Conservation (phyloP, 306 rosid genomes). For the Fagus crenata region DNA sequence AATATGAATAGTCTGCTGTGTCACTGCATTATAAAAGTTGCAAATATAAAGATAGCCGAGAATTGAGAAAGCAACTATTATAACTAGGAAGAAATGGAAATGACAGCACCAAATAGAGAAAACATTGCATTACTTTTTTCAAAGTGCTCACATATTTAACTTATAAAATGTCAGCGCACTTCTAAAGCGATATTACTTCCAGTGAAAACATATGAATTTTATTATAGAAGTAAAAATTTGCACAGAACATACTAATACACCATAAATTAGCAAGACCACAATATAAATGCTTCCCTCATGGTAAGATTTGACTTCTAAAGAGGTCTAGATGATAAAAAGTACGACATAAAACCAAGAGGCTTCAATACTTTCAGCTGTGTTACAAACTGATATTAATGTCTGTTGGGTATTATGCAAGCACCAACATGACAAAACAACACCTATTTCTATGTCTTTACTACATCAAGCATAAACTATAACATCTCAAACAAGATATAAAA, state of each 20-base stretch:
- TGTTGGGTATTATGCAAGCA: not conserved
- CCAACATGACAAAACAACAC: not conserved
- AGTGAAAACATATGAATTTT: too few relatives aligned
- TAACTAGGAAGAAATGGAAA: too few relatives aligned
- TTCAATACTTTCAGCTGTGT: not conserved
- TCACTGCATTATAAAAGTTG: not conserved
- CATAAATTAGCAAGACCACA: too few relatives aligned
- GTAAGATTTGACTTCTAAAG: not conserved
- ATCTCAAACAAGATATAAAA: not conserved
- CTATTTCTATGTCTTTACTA: not conserved
- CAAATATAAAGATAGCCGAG: too few relatives aligned
- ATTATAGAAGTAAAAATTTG: too few relatives aligned
- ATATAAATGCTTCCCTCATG: not conserved
- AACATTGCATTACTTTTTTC: too few relatives aligned
- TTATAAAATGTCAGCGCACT: too few relatives aligned
- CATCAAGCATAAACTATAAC: constrained; percentile 7
- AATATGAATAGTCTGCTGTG: not conserved
- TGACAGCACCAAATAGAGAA: too few relatives aligned
- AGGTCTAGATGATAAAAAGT: not conserved
- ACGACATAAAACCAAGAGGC: not conserved
- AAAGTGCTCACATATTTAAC: too few relatives aligned
- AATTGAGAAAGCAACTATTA: too few relatives aligned
- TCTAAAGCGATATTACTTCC: too few relatives aligned
- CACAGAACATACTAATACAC: too few relatives aligned
- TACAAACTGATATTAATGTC: not conserved